These are phyloP conservation scores for Lachnellula arida DNA, from an alignment of 2,329 filamentous ascomycete species.

Conservation along the genomic window DNA sequence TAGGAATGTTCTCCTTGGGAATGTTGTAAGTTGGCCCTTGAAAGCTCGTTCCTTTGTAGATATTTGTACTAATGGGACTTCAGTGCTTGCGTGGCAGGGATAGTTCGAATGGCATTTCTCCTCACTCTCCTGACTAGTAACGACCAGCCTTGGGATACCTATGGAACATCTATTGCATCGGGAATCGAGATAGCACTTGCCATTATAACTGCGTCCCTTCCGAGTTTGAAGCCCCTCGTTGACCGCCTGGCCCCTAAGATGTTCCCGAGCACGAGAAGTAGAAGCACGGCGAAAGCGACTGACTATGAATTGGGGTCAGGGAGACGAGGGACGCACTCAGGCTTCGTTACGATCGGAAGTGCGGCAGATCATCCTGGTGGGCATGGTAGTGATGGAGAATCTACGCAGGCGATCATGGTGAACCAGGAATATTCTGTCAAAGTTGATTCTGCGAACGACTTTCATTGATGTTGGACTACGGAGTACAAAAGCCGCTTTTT, in stretches of 20 bases:
- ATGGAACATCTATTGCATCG: not conserved
- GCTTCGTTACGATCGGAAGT: conserved; percentile 1
- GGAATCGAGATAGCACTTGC: conserved; percentile 2
- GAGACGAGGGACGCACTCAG: not conserved
- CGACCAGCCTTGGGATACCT: conserved; percentile 3
- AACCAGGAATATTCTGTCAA: not conserved
- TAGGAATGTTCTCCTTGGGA: conserved; percentile 4
- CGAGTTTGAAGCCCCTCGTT: not conserved
- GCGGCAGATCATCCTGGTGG: not conserved
- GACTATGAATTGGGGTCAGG: conserved; percentile 1
- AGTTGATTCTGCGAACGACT: not conserved
- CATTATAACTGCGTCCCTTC: conserved; percentile 1
- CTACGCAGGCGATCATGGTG: conserved; percentile 1
- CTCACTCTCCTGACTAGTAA: not conserved
- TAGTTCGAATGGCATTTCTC: conserved; percentile 6
- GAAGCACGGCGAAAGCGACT: not conserved
- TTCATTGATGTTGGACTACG: not conserved
- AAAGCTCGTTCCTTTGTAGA: not conserved
- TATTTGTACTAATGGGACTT: not conserved
- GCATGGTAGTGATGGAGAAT: not conserved
- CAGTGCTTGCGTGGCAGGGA: conserved; percentile 10
- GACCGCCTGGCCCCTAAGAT: not conserved
- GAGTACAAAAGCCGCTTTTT: no score
- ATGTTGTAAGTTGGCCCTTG: not conserved
- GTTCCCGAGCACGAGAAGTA: not conserved